Evolutionary conservation across 257 asterid species (phyloP).

Genomic region (Fraxinus americana): DNA sequence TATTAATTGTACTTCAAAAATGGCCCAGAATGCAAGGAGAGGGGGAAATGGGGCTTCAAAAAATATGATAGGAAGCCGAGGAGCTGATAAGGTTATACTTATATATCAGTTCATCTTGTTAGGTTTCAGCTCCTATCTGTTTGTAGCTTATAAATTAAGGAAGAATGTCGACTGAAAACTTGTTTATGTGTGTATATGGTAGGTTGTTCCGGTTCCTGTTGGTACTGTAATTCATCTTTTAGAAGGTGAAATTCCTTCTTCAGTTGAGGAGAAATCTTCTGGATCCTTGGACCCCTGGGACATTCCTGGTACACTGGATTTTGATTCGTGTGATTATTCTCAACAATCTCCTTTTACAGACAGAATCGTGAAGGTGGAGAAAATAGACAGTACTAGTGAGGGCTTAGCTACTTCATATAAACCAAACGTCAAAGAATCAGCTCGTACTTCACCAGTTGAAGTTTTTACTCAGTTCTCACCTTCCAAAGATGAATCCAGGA

Average conservation of each 20-base stretch:
- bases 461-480: constrained; percentile 26
- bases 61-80: constrained; percentile 88
- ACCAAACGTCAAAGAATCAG: constrained; percentile 23
- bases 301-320: constrained; percentile 65
- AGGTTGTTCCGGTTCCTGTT: constrained; percentile 86
- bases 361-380: constrained; percentile 24
- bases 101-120: constrained; percentile 21
- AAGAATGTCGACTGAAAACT: constrained; percentile 6
- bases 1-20: constrained; percentile 13
- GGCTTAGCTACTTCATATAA: constrained; percentile 23
- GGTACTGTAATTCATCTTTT: constrained; percentile 89
- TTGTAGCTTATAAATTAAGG: constrained; percentile 11
- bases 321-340: constrained; percentile 38
- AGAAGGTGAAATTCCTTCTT: constrained; percentile 74
- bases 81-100: constrained; percentile 73
- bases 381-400: constrained; percentile 18
- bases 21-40: constrained; percentile 76
- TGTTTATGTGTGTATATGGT: constrained; percentile 15
- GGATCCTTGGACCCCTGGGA: constrained; percentile 86
- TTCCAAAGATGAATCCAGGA: constrained; percentile 31
- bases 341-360: constrained; percentile 29
- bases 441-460: constrained; percentile 15
- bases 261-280: constrained; percentile 61
- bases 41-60: constrained; percentile 91
- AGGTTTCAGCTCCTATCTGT: constrained; percentile 20